Base-by-base conservation (phyloP, 768 basidiomycete species). In the Amanita rubescens region DNA sequence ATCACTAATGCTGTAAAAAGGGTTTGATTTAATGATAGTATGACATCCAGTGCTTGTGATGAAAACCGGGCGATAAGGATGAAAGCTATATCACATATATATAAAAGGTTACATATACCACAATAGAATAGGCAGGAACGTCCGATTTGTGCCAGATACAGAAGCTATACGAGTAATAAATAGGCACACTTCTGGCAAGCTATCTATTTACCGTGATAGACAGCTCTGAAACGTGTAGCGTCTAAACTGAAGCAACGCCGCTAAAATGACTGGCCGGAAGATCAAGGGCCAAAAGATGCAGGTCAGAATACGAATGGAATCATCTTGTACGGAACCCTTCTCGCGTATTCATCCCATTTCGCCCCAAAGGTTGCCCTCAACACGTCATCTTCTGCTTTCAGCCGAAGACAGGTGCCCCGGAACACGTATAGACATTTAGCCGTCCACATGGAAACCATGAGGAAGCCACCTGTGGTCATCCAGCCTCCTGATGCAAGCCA, bases 301-400 rank as follows among this genome's bases (percentile, higher is more conserved):
- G 38, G 37, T 17, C 60, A 64, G 49, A 62, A 59, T 25, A 76
- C 43, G 19, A 70, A 65, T 2, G 76, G 76, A 53, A 76, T 55
- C 32, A 78, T 63, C 53, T 57, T 71, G 50, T 65, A 72, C 10
- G 63, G 70, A 9, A 76, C 75, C 32, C 55, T 61, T 48, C 20
- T 51, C 0, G 69, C 67, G 64, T 72, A 78, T 9, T 58, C 60
- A 34, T 71, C 68, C 66, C 69, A 66, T 43, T 69, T 63, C 17
- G 60, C 55, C 3, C 70, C 70, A 62, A 75, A 74, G 3, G 63
- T 62, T 34, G 63, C 58, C 47, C 60, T 64, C 59, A 76, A 57
- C 24, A 70, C 59, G 42, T 62, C 54, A 58, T 76, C 73, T 55
- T 75, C 71, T n/a, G 65, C 67, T 22, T 57, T 57, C 25, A 69